These are phyloP conservation scores for Leccinum pachyderme DNA, from an alignment of 1,284 basidiomycete species.

Conservation along the genomic window DNA sequence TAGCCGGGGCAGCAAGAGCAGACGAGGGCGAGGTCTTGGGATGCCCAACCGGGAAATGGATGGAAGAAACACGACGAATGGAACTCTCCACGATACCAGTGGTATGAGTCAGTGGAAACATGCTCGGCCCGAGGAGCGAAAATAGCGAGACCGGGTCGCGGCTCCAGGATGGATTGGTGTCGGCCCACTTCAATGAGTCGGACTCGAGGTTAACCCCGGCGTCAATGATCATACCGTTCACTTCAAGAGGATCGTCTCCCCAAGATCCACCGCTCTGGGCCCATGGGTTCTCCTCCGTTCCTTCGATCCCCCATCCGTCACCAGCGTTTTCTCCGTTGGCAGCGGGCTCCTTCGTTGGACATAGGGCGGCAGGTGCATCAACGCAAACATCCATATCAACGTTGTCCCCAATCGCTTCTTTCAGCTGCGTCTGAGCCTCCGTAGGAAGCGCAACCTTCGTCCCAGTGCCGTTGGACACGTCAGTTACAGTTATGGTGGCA, in stretches of 20 bases:
- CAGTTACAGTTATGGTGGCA: slow-evolving; percentile 15
- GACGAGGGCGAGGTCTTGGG: slow-evolving; percentile 3
- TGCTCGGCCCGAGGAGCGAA: slow-evolving; percentile 43
- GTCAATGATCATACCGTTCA: not conserved
- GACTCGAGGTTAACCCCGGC: not conserved
- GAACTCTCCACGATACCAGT: slow-evolving; percentile 51
- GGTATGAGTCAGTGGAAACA: slow-evolving; percentile 48
- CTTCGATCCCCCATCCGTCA: slow-evolving; percentile 8
- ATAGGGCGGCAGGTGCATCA: not conserved
- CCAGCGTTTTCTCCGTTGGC: not conserved
- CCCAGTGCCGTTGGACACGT: slow-evolving; percentile 19
- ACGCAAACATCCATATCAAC: slow-evolving; percentile 24
- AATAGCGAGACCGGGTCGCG: slow-evolving; percentile 32
- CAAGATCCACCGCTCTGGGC: slow-evolving; percentile 6
- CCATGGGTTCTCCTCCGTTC: slow-evolving; percentile 12
- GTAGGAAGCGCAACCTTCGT: slow-evolving; percentile 24
- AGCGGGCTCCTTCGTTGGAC: not conserved
- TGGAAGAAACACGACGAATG: slow-evolving; percentile 41
- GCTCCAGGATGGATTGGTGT: slow-evolving; percentile 26
- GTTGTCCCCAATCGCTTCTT: slow-evolving; percentile 34
- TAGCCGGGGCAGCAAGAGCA: not conserved
- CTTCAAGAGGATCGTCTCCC: slow-evolving; percentile 10
- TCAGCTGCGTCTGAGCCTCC: slow-evolving; percentile 21
- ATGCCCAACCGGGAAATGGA: slow-evolving; percentile 30
- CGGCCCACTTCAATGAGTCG: slow-evolving; percentile 13